Evolutionary conservation across 441 rosid species (phyloP).

Genomic region (Gossypium gossypioides): DNA sequence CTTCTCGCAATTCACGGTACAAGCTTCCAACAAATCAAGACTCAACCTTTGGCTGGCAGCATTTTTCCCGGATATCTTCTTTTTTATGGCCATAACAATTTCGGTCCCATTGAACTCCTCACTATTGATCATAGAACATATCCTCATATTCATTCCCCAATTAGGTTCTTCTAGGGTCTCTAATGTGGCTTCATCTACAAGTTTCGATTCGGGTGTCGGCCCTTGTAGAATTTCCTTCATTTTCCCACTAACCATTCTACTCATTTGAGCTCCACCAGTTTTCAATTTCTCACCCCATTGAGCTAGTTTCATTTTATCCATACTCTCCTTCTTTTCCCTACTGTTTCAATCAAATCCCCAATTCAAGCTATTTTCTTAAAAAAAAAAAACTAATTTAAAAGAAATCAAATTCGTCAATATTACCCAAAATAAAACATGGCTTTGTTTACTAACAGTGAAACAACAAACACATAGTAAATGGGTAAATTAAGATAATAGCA

Average conservation of each 20-base stretch:
- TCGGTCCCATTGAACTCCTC: constrained; percentile 58
- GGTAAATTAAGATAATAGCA: background rate
- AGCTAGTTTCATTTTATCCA: constrained; percentile 61
- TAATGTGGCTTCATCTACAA: constrained; percentile 78
- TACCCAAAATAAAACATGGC: background rate
- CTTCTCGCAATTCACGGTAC: constrained; percentile 78
- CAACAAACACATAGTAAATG: background rate
- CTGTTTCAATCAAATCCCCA: constrained; percentile 6
- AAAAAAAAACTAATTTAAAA: constrained; percentile 16
- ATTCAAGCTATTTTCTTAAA: background rate
- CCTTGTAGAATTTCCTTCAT: constrained; percentile 74
- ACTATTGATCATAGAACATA: constrained; percentile 70
- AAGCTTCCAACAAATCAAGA: constrained; percentile 72
- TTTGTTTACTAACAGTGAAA: background rate
- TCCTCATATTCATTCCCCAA: constrained; percentile 87
- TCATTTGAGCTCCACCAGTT: constrained; percentile 74
- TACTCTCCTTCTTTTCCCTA: constrained; percentile 11
- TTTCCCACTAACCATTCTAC: constrained; percentile 66
- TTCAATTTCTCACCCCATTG: constrained; percentile 68
- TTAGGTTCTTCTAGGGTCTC: constrained; percentile 66
- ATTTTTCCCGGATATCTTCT: constrained; percentile 52
- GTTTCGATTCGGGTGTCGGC: constrained; percentile 65
- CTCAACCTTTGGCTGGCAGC: constrained; percentile 52
- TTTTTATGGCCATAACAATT: constrained; percentile 59
- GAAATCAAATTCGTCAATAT: background rate